Percentiles rank a stretch among this genome's conserved stretches.
Conservation (phyloP, 345 rosid genomes). For the Populus simonii region DNA sequence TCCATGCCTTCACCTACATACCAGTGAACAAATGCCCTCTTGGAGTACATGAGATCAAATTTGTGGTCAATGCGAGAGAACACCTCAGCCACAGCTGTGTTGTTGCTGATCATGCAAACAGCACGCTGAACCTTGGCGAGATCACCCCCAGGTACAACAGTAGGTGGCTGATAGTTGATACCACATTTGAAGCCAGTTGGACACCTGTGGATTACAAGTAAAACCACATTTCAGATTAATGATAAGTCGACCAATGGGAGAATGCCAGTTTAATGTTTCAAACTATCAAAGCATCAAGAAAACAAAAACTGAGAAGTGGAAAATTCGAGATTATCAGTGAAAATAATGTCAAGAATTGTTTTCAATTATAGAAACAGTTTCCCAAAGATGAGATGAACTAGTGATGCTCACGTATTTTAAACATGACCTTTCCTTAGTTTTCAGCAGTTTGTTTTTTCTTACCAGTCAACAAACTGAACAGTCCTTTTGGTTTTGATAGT, state of each 20-base stretch:
- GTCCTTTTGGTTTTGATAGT: constrained; percentile 34
- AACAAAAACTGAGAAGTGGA: not conserved
- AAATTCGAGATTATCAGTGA: not conserved
- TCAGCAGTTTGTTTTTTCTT: constrained; percentile 2
- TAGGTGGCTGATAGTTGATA: constrained; percentile 38
- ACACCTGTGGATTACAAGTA: constrained; percentile 23
- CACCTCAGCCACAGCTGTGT: constrained; percentile 43
- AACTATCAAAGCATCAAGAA: not conserved
- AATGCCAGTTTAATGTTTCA: not conserved
- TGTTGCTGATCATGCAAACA: constrained; percentile 43
- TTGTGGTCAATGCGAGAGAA: constrained; percentile 37
- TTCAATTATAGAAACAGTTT: not conserved
- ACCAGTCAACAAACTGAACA: constrained; percentile 39
- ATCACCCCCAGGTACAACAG: constrained; percentile 38
- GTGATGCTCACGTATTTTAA: not conserved
- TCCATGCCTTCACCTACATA: constrained; percentile 44
- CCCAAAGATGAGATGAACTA: not conserved
- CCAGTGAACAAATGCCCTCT: constrained; percentile 43
- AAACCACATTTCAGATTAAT: not conserved
- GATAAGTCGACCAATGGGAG: too few species aligned
- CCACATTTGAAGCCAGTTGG: constrained; percentile 42
- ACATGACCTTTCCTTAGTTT: not conserved
- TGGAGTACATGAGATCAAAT: constrained; percentile 39
- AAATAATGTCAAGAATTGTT: not conserved
- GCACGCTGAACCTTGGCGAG: constrained; percentile 41